Conservation (phyloP, 345 rosid species). For the Carallia pectinifolia region DNA sequence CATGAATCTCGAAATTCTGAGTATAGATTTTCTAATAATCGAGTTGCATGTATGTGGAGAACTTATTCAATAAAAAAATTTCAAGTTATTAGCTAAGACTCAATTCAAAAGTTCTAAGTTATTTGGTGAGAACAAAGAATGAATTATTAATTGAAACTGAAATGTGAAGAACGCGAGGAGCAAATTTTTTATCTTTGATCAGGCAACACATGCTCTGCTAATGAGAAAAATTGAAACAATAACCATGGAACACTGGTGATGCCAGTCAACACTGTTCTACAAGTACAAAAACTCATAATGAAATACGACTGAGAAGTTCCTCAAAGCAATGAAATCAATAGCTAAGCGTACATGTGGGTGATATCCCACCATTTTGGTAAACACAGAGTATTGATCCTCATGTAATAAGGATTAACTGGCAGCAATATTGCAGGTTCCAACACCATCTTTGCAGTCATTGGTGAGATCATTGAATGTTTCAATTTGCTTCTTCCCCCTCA, state of each 20-base stretch:
- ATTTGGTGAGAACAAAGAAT: no score
- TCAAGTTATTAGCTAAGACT: no score
- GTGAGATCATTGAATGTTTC: constrained; percentile 95
- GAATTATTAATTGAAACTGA: no score
- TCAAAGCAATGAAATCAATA: constrained; percentile 17
- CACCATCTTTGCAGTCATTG: constrained; percentile 85
- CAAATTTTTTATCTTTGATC: not conserved
- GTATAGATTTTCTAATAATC: no score
- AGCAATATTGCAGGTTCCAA: constrained; percentile 72
- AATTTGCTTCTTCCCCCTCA: constrained; percentile 94
- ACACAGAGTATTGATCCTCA: constrained; percentile 15
- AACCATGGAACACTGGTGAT: constrained; percentile 11
- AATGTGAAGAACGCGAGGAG: not conserved
- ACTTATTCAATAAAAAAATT: no score
- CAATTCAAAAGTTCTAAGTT: no score
- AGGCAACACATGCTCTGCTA: not conserved
- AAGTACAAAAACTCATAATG: constrained; percentile 16
- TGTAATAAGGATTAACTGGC: constrained; percentile 38
- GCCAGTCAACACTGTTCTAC: constrained; percentile 16
- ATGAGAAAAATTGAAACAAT: not conserved
- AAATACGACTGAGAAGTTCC: constrained; percentile 21
- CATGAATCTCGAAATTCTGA: no score
- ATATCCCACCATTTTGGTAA: constrained; percentile 14
- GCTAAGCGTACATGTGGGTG: constrained; percentile 12
- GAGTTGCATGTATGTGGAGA: no score